phyloP scores from a whole-genome alignment of 2,329 filamentous ascomycete species.

The Exophiala sp. region DNA sequence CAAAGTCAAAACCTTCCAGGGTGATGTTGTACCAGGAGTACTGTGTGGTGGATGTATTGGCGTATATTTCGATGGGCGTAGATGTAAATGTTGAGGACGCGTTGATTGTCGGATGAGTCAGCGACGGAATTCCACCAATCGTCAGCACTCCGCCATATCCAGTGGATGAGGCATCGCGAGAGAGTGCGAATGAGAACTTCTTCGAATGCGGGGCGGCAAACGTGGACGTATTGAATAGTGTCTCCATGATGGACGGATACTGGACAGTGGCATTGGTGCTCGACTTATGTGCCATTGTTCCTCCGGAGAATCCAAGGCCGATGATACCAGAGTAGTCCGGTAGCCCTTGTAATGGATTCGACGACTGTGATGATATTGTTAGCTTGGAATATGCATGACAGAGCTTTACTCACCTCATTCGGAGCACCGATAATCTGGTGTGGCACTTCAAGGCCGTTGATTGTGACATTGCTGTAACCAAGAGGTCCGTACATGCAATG shows the following conservation, averaged over 20 bases:
- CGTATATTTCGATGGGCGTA: not conserved
- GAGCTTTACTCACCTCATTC: too few relatives aligned
- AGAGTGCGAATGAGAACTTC: conserved; percentile 36
- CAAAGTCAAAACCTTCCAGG: too few relatives aligned
- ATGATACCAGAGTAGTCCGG: not conserved
- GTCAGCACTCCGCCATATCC: conserved; percentile 44
- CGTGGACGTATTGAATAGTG: conserved; percentile 22
- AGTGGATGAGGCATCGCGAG: conserved; percentile 40
- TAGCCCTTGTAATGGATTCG: too few relatives aligned
- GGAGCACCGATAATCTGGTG: too few relatives aligned
- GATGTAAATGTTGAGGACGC: not conserved
- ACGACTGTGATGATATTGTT: too few relatives aligned
- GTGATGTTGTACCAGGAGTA: too few relatives aligned
- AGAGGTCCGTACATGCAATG: too few relatives aligned
- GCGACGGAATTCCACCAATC: conserved; percentile 42
- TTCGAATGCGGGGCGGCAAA: conserved; percentile 7
- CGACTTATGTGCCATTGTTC: not conserved
- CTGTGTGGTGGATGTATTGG: too few relatives aligned
- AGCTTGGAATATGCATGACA: too few relatives aligned
- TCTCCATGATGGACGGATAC: not conserved
- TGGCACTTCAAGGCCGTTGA: too few relatives aligned
- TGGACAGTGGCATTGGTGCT: not conserved
- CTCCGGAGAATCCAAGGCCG: not conserved
- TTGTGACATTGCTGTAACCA: too few relatives aligned
- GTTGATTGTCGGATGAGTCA: conserved; percentile 1